Evolutionary conservation across 192 early-diverging fungal genomes (phyloP).

Genomic region (Entophlyctis luteolus): DNA sequence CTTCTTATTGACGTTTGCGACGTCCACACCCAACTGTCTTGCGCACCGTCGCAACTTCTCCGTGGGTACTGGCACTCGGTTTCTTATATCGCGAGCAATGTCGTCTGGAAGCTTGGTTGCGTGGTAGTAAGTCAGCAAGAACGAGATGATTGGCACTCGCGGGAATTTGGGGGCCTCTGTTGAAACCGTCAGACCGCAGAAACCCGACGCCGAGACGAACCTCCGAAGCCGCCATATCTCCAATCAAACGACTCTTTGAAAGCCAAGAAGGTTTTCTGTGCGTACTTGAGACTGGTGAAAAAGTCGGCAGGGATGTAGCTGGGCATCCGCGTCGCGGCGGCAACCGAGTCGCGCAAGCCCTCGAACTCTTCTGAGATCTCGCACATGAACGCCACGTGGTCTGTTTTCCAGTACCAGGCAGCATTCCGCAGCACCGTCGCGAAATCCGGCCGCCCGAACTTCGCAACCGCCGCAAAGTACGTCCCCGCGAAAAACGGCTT

Average conservation of each 20-base stretch:
- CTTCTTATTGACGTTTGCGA: constrained; percentile 9
- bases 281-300: not conserved
- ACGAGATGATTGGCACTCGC: constrained; percentile 54
- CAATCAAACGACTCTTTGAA: constrained; percentile 26
- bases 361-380: constrained; percentile 39
- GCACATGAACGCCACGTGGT: constrained; percentile 33
- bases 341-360: constrained; percentile 27
- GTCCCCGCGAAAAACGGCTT: constrained; percentile 41
- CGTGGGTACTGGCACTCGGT: no score
- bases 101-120: constrained; percentile 9
- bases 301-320: constrained; percentile 12
- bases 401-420: constrained; percentile 35
- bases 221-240: constrained; percentile 36
- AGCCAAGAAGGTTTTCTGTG: constrained; percentile 8
- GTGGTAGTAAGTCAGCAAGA: constrained; percentile 47
- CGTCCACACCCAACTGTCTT: constrained; percentile 4
- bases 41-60: constrained; percentile 18
- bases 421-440: not conserved
- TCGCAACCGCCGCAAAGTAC: constrained; percentile 33
- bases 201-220: no score
- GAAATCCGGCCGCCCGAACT: not conserved
- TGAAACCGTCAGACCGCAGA: no score
- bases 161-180: constrained; percentile 68
- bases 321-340: not conserved
- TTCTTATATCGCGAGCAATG: not conserved